phyloP scores from a whole-genome alignment of 768 basidiomycete genomes.

The Kwoniella botswanensis region DNA sequence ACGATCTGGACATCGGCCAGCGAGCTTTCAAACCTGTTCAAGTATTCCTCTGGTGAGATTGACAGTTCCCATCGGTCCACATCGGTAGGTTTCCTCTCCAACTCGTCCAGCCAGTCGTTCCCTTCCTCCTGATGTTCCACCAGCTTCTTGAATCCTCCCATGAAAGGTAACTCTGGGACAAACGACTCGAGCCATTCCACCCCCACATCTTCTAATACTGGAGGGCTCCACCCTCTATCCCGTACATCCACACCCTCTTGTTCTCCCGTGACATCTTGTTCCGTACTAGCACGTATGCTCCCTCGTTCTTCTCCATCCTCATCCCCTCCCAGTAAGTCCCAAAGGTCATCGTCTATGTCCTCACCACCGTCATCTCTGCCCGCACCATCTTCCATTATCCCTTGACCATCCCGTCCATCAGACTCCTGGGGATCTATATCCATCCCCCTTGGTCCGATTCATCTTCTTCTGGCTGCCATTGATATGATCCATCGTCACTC shows the following conservation, averaged over 20 bases:
- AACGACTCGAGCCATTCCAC: not conserved
- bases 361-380: no score
- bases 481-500: no score
- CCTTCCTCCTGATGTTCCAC: not conserved
- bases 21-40: conserved; percentile 13
- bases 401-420: no score
- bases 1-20: conserved; percentile 21
- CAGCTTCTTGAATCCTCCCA: not conserved
- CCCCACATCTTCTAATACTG: not conserved
- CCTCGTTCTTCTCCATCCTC: no score
- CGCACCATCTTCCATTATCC: no score
- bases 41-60: conserved; percentile 20
- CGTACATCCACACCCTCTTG: not conserved
- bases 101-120: not conserved
- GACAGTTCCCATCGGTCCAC: conserved; percentile 30
- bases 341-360: no score
- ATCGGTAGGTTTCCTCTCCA: conserved; percentile 12
- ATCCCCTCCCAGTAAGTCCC: no score
- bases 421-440: no score
- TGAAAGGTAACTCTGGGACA: not conserved
- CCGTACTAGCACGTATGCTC: no score
- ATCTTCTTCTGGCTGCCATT: no score
- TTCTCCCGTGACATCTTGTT: no score
- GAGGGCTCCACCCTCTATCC: not conserved
- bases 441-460: no score